These are phyloP conservation scores for Dipodascopsis uninucleata DNA, from an alignment of 805 yeast species.

Conservation along the genomic window DNA sequence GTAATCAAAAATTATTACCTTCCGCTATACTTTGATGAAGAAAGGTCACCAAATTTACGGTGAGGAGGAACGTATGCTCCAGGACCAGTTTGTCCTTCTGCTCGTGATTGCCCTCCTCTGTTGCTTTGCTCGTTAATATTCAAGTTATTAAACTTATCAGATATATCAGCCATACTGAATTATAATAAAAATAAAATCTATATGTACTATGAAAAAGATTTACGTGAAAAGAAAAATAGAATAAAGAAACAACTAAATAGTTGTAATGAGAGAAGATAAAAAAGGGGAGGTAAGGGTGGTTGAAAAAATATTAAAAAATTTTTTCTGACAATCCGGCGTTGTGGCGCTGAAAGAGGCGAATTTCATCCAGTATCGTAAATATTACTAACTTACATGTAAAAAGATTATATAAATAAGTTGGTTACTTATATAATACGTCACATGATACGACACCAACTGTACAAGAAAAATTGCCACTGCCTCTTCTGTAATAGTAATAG, in stretches of 20 bases:
- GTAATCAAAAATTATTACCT: too few species aligned
- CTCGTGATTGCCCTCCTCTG: conserved; percentile 3
- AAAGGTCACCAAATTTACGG: conserved; percentile 28
- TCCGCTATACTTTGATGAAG: conserved; percentile 7
- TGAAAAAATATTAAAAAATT: not conserved
- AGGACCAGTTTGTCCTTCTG: conserved; percentile 1
- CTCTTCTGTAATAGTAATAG: too few species aligned
- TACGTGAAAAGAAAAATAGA: conserved; percentile 3
- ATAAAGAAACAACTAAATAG: conserved; percentile 1
- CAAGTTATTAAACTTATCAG: conserved; percentile 22
- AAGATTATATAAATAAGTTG: too few species aligned
- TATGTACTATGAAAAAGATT: not conserved
- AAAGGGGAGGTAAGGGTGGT: conserved; percentile 1
- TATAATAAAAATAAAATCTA: not conserved
- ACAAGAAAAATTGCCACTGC: too few species aligned
- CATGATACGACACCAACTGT: too few species aligned
- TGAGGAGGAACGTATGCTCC: conserved; percentile 56
- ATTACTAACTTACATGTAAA: too few species aligned
- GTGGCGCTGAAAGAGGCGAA: too few species aligned
- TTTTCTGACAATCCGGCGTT: not conserved
- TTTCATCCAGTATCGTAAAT: too few species aligned
- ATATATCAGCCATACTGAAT: conserved; percentile 26
- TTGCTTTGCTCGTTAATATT: conserved; percentile 16
- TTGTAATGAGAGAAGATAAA: not conserved
- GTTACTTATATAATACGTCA: too few species aligned